Evolutionary conservation across 371 early-diverging fungal genomes (phyloP), one percentile per base, ranked within the genome.

Genomic region (Lichtheimia ramosa): DNA sequence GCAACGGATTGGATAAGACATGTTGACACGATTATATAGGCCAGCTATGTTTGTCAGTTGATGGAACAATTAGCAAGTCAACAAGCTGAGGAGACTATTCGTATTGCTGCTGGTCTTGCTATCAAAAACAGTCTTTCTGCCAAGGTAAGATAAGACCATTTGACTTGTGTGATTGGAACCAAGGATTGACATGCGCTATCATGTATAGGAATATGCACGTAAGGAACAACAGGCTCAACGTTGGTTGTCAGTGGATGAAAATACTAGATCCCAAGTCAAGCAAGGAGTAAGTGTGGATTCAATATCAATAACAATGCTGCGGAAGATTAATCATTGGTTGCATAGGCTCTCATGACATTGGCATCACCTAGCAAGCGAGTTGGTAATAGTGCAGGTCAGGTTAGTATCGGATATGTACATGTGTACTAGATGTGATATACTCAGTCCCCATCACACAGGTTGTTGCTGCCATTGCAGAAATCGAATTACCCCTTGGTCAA

Each of bases 121-220:
- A 73, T 97, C 63, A 97, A 97, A 84, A 97, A 97, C 70, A 82
- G 91, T 48, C 70, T 97, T 65, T 77, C 87, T 21, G 89, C 95
- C 65, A 92, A 87, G 83, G 95, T 92, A 82, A 53, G 73, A 42
- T 5, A 34, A 2, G 6, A 2, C 8, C 2, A 8, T 8, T 34
- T 8, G 5, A 4, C n/a, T n/a, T 8, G 7, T 46, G 46, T 13
- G n/a, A 43, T 55, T 56, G 55, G 43, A 52, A 50, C 54, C 14
- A 50, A 41, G 40, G 34, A 54, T 3, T 55, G 21, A 34, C 16
- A 41, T 25, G 25, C n/a, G 24, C 28, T 53, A 56, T 58, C 43
- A 51, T 43, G 6, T 27, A 42, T 68, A 88, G 89, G 93, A 96
- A 64, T 71, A 72, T 59, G 61, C 66, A 42, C 82, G 87, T 54